Evolutionary conservation across 306 rosid species (phyloP).

Genomic region (Vigna nakashimae): DNA sequence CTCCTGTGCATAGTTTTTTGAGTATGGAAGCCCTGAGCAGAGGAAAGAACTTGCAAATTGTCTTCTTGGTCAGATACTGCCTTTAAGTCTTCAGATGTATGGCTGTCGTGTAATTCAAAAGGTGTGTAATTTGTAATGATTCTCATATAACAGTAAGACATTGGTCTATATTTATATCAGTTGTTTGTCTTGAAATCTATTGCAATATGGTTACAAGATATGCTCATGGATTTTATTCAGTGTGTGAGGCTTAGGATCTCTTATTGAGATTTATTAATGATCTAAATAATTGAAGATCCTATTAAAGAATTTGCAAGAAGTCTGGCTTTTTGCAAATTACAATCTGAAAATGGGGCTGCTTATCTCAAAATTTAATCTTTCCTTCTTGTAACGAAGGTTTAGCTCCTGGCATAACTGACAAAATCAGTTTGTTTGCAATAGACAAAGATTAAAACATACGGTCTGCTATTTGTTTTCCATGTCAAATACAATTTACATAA

Average conservation of each 20-base stretch:
- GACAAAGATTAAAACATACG: background rate
- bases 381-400: constrained; percentile 16
- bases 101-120: constrained; percentile 68
- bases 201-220: constrained; percentile 25
- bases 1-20: constrained; percentile 55
- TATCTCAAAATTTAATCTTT: background rate
- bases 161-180: constrained; percentile 25
- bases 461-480: background rate
- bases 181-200: constrained; percentile 24
- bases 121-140: constrained; percentile 40
- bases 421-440: constrained; percentile 13
- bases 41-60: constrained; percentile 55
- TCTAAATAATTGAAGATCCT: constrained; percentile 19
- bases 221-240: constrained; percentile 6
- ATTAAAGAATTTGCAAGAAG: background rate
- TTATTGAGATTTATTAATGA: constrained; percentile 14
- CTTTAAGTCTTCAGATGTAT: constrained; percentile 67
- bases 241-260: background rate
- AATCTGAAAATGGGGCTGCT: constrained; percentile 8
- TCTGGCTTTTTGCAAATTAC: constrained; percentile 27
- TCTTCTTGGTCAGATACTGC: constrained; percentile 56
- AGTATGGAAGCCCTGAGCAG: constrained; percentile 60
- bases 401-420: background rate
- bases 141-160: constrained; percentile 23
- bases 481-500: background rate